Evolutionary conservation across 1,139 yeast species (phyloP), one percentile per base, ranked within the genome.

Genomic region (Geotrichum klebahnii): DNA sequence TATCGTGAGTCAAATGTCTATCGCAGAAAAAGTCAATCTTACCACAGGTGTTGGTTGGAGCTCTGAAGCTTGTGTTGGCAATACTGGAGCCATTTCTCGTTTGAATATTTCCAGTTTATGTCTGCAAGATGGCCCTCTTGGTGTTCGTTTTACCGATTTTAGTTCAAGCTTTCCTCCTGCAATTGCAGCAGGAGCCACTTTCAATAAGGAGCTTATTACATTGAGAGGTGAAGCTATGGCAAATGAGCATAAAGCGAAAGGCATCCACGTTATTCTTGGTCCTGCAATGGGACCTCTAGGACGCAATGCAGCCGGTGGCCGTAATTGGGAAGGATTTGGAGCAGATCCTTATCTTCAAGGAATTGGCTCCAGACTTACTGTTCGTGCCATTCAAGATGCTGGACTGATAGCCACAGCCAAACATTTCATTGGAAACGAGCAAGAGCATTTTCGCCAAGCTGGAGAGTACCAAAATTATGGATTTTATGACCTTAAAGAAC

Each of bases 21-120:
- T 77, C 35, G 66, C 74, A 16, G 85, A 81, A 60, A 80, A 79
- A 59, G 83, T 79, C 36, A 80, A 80, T 60, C 64, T 81, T 51
- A 80, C 85, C 5, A 77, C 84, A 2, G 85, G 85, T n/a, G 74
- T 80, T 4, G 83, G 84, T 14, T 79, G 82, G 80, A 77, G 78
- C 2, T 71, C 78, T 8, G 84, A 82, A 3, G 82, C 81, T 1
- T 81, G 85, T 63, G 73, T 79, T 17, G 86, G 86, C 2, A 79
- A 78, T 59, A 79, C 85, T 0, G 85, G 84, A 0, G 69, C 77
- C 16, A 75, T 80, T 40, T 81, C 81, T 22, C 65, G 84, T 26
- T 67, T 80, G 34, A 79, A 78, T 9, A 76, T 80, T 53, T 78
- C 80, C 1, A 72, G 76, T n/a, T 62, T 81, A 12, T 80, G 85